phyloP scores from a whole-genome alignment of 2,329 filamentous ascomycete genomes.

The Nothophoma quercina region DNA sequence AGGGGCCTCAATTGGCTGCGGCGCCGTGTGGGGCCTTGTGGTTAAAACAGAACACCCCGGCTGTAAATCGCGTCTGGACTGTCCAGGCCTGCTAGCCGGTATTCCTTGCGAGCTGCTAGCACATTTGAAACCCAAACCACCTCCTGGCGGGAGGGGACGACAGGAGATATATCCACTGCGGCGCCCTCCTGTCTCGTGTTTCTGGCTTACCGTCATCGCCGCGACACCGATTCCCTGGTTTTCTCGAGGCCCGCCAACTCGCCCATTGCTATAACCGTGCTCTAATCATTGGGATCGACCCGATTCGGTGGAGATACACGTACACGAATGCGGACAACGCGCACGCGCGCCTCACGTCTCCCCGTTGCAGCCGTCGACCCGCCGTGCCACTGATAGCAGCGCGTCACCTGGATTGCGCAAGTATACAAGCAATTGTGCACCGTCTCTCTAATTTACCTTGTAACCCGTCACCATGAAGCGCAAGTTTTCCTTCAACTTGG shows the following conservation, averaged over 20 bases:
- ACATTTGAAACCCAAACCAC: slow-evolving; percentile 20
- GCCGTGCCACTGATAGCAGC: slow-evolving; percentile 8
- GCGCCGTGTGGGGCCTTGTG: neutral
- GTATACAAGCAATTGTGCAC: neutral
- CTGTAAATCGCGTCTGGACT: slow-evolving; percentile 5
- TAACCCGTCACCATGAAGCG: slow-evolving; percentile 46
- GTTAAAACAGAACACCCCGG: slow-evolving; percentile 2
- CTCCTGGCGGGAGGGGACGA: slow-evolving; percentile 19
- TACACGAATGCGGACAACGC: slow-evolving; percentile 14
- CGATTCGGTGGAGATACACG: neutral
- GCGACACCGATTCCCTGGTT: slow-evolving; percentile 3
- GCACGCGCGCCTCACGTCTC: slow-evolving; percentile 11
- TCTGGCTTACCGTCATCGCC: slow-evolving; percentile 10
- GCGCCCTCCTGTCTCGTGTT: slow-evolving; percentile 14
- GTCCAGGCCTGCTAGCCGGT: slow-evolving; percentile 9
- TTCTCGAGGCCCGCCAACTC: neutral
- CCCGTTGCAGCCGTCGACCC: slow-evolving; percentile 10
- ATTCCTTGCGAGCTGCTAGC: slow-evolving; percentile 11
- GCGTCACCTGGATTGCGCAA: slow-evolving; percentile 1
- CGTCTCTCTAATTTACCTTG: slow-evolving; percentile 10
- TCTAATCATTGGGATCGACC: neutral
- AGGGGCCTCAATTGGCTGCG: slow-evolving; percentile 4
- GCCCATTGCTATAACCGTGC: slow-evolving; percentile 5
- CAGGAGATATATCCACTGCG: slow-evolving; percentile 18
- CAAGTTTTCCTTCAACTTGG: slow-evolving; percentile 55